Evolutionary conservation across 179 eudicot species (phyloP), one percentile per base, ranked within the genome.

Genomic region (Monotropa hypopitys): DNA sequence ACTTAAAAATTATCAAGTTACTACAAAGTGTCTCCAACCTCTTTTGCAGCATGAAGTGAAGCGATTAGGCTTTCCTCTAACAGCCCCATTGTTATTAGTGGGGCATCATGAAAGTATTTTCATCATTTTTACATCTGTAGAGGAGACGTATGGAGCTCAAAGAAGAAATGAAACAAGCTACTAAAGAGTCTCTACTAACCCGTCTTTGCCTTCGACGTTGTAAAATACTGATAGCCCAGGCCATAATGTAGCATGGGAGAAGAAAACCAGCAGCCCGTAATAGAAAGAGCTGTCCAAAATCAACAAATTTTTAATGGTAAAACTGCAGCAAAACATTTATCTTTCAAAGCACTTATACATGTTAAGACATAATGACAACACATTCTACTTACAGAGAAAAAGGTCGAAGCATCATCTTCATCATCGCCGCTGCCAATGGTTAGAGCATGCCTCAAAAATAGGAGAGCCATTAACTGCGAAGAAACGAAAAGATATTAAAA

Each of bases 401-500:
- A 92, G 46, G 92, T 86, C 43, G 95, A 92, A 79, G 88, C 86
- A 76, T 92, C 97, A 67, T 89, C 93, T 1, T 89, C 94, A 49
- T 88, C 90, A 78, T 92, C 96, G 76, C 88, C 86, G 78, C 84
- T 82, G 62, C 92, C 81, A 33, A 89, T 81, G 49, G 81, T 76
- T 33, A 92, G 84, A 76, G 96, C 94, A 84, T 92, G 97, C 85
- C 96, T 92, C 84, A 92, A 77, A 61, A 92, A 90, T 56, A 92
- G 84, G 83, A 92, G 86, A 56, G 92, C 92, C 91, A 92, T 83
- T 77, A 92, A 78, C 97, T 92, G 90, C 80, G 81, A 80, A 67
- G 33, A 78, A 63, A 80, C 47, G 66, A 18, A 62, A 42, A 30
- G 35, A 40, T 7, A n/a, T 51, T 49, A 43, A 11, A 77, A 70